A percentile compares a stretch with the other conserved stretches of the same genome.
Conservation (phyloP, 192 early-diverging fungal genomes). For the Coemansia umbellata region DNA sequence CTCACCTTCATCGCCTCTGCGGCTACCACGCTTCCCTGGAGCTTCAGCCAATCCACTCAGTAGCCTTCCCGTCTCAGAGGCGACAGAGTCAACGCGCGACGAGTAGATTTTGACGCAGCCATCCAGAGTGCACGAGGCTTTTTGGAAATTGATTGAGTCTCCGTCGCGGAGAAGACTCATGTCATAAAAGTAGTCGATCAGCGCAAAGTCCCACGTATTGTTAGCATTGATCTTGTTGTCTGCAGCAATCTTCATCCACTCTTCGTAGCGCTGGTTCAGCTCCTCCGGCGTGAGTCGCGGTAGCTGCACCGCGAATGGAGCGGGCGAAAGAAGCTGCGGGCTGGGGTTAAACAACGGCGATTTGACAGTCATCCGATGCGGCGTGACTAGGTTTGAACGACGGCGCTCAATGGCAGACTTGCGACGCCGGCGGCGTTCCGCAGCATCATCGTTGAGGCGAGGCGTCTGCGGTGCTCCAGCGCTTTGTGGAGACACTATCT, state of each 20-base stretch:
- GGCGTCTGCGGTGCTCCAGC: constrained; percentile 31
- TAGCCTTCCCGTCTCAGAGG: constrained; percentile 85
- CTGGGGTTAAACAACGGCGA: constrained; percentile 29
- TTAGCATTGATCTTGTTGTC: constrained; percentile 93
- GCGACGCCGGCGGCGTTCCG: constrained; percentile 50
- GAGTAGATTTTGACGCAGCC: constrained; percentile 97
- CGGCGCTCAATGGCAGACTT: constrained; percentile 50
- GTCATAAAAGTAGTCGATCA: constrained; percentile 98
- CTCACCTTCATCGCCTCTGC: constrained; percentile 30
- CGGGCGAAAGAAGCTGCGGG: constrained; percentile 34
- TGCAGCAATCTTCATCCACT: constrained; percentile 97
- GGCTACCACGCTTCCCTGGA: constrained; percentile 48
- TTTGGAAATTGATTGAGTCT: constrained; percentile 97
- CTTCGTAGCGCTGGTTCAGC: constrained; percentile 70
- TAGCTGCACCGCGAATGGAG: constrained; percentile 47
- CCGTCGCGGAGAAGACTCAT: constrained; percentile 91
- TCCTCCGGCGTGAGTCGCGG: constrained; percentile 52
- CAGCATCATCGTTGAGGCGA: constrained; percentile 51
- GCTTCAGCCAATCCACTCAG: constrained; percentile 81
- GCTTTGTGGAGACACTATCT: constrained; percentile 34
- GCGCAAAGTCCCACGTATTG: constrained; percentile 94
- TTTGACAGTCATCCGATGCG: constrained; percentile 31
- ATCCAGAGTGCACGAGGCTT: constrained; percentile 94
- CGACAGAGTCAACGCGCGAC: constrained; percentile 94
- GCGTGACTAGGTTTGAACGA: constrained; percentile 42